These are phyloP conservation scores for Talaromyces nanjingensis DNA, from an alignment of 495 filamentous ascomycete species.

Conservation along the genomic window DNA sequence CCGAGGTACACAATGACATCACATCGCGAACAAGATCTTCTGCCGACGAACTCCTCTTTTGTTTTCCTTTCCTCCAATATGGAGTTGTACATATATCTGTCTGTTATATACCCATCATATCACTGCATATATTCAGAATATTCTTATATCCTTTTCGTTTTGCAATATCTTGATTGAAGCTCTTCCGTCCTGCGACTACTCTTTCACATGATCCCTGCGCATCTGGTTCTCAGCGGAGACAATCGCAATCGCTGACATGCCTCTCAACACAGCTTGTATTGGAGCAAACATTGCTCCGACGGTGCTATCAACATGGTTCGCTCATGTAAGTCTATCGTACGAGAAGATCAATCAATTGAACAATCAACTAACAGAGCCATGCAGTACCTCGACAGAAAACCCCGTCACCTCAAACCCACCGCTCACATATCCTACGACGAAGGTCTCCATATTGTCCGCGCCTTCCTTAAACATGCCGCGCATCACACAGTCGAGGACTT, in stretches of 20 bases:
- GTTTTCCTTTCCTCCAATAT: neutral
- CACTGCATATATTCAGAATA: too few relatives aligned
- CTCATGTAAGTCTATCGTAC: conserved; percentile 50
- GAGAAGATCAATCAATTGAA: neutral
- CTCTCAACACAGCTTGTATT: conserved; percentile 68
- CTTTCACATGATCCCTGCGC: neutral
- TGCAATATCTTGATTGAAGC: neutral
- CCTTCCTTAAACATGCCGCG: conserved; percentile 75
- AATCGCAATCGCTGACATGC: conserved; percentile 31
- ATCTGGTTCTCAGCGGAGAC: neutral
- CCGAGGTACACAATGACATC: conserved; percentile 8
- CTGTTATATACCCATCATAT: neutral
- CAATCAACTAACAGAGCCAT: conserved; percentile 11
- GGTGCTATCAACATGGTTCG: conserved; percentile 68
- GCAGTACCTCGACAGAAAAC: conserved; percentile 76
- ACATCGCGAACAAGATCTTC: neutral
- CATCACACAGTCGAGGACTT: conserved; percentile 87
- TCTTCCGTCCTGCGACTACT: neutral
- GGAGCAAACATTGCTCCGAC: conserved; percentile 69
- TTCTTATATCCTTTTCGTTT: too few relatives aligned
- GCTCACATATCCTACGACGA: conserved; percentile 89
- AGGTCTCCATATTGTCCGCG: conserved; percentile 79
- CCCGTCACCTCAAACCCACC: conserved; percentile 67
- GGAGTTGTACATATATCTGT: neutral
- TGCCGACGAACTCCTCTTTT: neutral